Evolutionary conservation across 2,329 filamentous ascomycete genomes (phyloP), one percentile per base, ranked within the genome.

Genomic region (Colletotrichum coccodes): DNA sequence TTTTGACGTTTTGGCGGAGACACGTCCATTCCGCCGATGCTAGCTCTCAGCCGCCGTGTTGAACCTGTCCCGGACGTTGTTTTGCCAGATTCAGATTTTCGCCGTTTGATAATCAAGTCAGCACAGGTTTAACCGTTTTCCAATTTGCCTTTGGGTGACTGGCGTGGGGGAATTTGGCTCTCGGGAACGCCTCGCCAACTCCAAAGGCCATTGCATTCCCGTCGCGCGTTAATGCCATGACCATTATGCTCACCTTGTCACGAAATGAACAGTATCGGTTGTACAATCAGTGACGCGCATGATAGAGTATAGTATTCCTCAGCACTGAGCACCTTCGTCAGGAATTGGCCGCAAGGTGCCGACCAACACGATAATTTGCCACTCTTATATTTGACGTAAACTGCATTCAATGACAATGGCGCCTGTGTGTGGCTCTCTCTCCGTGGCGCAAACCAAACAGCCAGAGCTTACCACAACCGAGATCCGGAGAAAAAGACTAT

Each of bases 141-240:
- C 0, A 34, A 2, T 50, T 76, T 76, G 46, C 83, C 0, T 74
- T 60, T 0, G 82, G 76, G 4, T 56, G 6, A 1, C 71, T 74
- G 3, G 80, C 80, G 60, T 90, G 87, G 1, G 88, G 54, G 60
- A 90, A 88, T 73, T 79, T 82, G 4, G 88, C 86, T 0, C 64
- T 66, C 0, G 85, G 85, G 6, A 91, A 84, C 0, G 79, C 85
- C 0, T 88, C 81, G 71, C 76, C 87, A 52, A 92, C 79, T 0
- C 89, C 89, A 2, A 84, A 75, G 0, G 89, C 89, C 85, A 92
- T 88, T 0, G 88, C 81, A 70, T 90, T 87, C 9, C 89, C 89
- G 3, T 86, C 87, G 14, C 88, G 86, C 88, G 91, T 91, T 23
- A 91, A 69, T 0, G 88, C 81, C 0, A 91, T 77, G 50, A 92